Base-by-base conservation (phyloP, 805 yeast genomes). In the Starmerella sp. region DNA sequence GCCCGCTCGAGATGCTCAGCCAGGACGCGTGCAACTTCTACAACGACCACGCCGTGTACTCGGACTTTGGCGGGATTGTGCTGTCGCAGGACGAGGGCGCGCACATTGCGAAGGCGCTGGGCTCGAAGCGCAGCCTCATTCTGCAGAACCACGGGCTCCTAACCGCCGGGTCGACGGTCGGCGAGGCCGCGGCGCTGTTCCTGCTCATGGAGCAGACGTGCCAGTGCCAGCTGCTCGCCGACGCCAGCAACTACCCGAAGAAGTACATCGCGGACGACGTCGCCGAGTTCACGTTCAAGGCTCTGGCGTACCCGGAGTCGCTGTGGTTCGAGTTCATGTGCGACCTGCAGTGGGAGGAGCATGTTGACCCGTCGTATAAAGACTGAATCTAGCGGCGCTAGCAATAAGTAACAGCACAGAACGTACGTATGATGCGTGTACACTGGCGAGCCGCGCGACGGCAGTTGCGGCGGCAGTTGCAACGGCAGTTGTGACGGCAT, bases 1-100 rank as follows among this genome's bases (percentile, higher is more conserved):
- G 73, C 60, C 81, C 80, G 11, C 71, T 86, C 59, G 90, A 84
- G 56, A 86, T 86, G 93, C 63, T 86, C 57, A 84, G 81, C 69
- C 95, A 86, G 71, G 95, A 86, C 61, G 84, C 74, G 3, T 83
- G 89, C 66, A 70, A 74, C 9, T 79, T 86, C 62, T 82, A 82
- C 73, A 77, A 82, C 37, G 70, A 72, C 45, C 93, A 84, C 58
- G 68, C 81, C 2, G 89, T 85, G 5, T 84, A 83, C 68, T 56
- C 62, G 14, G 78, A 79, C 64, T 86, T 85, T 67, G 93, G 91
- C 36, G 95, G 95, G 39, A 86, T 85, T 54, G 95, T 87, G 0
- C 61, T 83, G 22, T 85, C 81, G 61, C 73, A 69, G 30, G 78
- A 75, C 51, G 89, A 84, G 65, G 88, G 88, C 32, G 63, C 68